Percentiles rank a stretch among this genome's conserved stretches.
Evolutionary conservation across 2,329 filamentous ascomycete species (phyloP).

Genomic region (Arthrobotrys entomopaga): DNA sequence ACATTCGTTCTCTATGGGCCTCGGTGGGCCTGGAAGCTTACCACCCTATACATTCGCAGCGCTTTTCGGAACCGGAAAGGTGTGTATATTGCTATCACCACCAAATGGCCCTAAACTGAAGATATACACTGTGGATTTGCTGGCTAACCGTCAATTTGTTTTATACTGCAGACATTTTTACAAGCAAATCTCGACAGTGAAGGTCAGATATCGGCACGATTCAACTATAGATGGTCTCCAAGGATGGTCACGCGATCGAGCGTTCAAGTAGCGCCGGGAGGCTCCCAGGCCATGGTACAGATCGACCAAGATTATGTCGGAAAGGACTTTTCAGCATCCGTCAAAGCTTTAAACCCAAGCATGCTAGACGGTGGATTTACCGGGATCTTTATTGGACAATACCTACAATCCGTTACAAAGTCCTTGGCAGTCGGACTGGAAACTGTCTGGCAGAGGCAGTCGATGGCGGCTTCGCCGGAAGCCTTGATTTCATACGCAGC

Average conservation of each 20-base stretch:
- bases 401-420: constrained; percentile 91
- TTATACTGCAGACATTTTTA: constrained; percentile 78
- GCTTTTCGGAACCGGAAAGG: constrained; percentile 91
- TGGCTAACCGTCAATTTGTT: constrained; percentile 6
- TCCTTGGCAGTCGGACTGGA: constrained; percentile 88
- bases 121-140: not conserved
- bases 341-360: constrained; percentile 97
- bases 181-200: constrained; percentile 97
- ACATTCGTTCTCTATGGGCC: constrained; percentile 93
- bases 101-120: not conserved
- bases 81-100: constrained; percentile 64
- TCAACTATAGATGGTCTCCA: constrained; percentile 90
- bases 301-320: constrained; percentile 96
- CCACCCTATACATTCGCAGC: constrained; percentile 95
- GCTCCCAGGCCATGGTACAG: constrained; percentile 84
- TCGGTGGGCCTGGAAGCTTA: constrained; percentile 72
- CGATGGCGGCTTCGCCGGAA: constrained; percentile 86
- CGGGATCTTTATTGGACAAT: constrained; percentile 94
- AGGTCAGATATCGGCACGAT: constrained; percentile 83
- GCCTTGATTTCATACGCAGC: constrained; percentile 88
- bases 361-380: constrained; percentile 89
- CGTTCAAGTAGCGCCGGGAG: constrained; percentile 80
- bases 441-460: constrained; percentile 90
- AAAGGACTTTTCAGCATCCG: constrained; percentile 87
- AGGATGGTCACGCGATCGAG: constrained; percentile 86